A percentile compares a stretch with the other conserved stretches of the same genome.
Conservation (phyloP, 2,329 filamentous ascomycete genomes). For the Diplodia intermedia region DNA sequence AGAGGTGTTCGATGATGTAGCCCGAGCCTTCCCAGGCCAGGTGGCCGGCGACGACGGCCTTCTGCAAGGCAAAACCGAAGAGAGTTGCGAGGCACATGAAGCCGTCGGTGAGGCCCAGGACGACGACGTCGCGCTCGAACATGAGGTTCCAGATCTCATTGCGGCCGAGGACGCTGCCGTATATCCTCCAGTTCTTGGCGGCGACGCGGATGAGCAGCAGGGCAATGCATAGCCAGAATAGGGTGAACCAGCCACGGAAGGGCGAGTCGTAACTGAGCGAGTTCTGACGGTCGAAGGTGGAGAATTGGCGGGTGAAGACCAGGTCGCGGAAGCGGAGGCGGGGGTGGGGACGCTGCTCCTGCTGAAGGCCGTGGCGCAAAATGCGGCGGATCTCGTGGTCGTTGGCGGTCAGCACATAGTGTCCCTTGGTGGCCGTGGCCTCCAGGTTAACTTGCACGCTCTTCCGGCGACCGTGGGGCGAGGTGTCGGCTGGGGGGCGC, state of each 20-base stretch:
- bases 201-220: conserved; percentile 72
- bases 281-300: conserved; percentile 77
- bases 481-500: conserved; percentile 18
- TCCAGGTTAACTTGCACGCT: conserved; percentile 58
- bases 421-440: conserved; percentile 54
- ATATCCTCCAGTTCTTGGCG: conserved; percentile 70
- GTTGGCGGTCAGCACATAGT: conserved; percentile 58
- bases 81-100: conserved; percentile 71
- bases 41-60: conserved; percentile 63
- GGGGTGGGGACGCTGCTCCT: conserved; percentile 43
- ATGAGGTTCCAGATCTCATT: conserved; percentile 77
- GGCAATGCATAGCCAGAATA: conserved; percentile 77
- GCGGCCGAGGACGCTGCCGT: conserved; percentile 71
- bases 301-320: conserved; percentile 76
- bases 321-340: conserved; percentile 58
- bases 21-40: conserved; percentile 72
- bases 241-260: conserved; percentile 79
- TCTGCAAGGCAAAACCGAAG: conserved; percentile 71
- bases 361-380: conserved; percentile 52
- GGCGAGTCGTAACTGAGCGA: conserved; percentile 68
- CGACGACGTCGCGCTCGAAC: conserved; percentile 62
- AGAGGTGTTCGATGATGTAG: conserved; percentile 77
- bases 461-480: conserved; percentile 40
- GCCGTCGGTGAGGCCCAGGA: conserved; percentile 68
- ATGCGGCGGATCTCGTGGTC: conserved; percentile 59